A percentile compares a stretch with the other conserved stretches of the same genome.
phyloP scores from a whole-genome alignment of 352 stramenopile genomes.

The Halophytophthora polymorphica region DNA sequence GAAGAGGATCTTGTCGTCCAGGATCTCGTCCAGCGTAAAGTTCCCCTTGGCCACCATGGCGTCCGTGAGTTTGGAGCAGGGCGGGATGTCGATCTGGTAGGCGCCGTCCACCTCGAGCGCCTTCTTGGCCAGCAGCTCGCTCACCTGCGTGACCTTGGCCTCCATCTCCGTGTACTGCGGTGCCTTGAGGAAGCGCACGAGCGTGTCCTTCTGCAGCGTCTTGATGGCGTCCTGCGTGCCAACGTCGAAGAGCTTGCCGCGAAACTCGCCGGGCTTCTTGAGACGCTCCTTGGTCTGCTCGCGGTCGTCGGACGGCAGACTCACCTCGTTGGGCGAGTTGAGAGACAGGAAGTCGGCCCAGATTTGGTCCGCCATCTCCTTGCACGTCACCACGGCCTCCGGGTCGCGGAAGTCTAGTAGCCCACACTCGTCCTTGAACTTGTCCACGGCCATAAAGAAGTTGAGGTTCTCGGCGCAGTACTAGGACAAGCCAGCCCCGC shows the following conservation, averaged over 20 bases:
- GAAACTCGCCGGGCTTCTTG: constrained; percentile 74
- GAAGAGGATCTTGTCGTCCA: constrained; percentile 80
- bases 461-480: constrained; percentile 85
- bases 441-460: constrained; percentile 87
- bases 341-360: constrained; percentile 81
- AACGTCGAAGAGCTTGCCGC: constrained; percentile 79
- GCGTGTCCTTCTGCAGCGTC: constrained; percentile 79
- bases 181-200: constrained; percentile 76
- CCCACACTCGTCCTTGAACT: constrained; percentile 80
- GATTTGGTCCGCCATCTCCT: constrained; percentile 82
- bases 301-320: constrained; percentile 72
- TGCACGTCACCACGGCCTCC: constrained; percentile 76
- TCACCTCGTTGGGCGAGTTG: constrained; percentile 84
- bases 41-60: constrained; percentile 54
- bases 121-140: constrained; percentile 64
- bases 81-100: constrained; percentile 65
- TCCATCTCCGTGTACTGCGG: constrained; percentile 79
- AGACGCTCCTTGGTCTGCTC: constrained; percentile 80
- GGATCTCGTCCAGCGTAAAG: constrained; percentile 79
- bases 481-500: constrained; percentile 16
- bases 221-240: constrained; percentile 83
- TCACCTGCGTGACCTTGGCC: constrained; percentile 45
- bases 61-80: constrained; percentile 52
- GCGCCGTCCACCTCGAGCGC: constrained; percentile 59
- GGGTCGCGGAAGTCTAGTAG: constrained; percentile 76